Conservation (phyloP, 2,329 filamentous ascomycete species). For the Talaromyces rugulosus region DNA sequence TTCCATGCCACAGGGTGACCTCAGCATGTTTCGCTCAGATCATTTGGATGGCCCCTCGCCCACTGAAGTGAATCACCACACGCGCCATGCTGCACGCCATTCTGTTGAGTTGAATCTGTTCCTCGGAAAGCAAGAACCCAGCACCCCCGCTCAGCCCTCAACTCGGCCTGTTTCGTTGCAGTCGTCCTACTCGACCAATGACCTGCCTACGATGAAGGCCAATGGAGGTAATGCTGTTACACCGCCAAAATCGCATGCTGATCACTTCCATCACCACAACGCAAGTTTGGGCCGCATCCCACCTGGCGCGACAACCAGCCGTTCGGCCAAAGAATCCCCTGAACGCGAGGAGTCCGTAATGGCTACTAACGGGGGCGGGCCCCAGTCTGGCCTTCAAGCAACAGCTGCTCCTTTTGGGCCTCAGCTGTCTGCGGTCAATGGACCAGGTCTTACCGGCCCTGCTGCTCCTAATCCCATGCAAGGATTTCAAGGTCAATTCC, state of each 20-base stretch:
- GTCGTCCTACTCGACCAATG: conserved; percentile 84
- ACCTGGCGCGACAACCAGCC: conserved; percentile 58
- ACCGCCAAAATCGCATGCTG: conserved; percentile 55
- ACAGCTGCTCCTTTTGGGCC: conserved; percentile 77
- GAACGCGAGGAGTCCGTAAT: conserved; percentile 45
- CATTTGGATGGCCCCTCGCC: conserved; percentile 24
- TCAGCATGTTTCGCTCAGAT: conserved; percentile 38
- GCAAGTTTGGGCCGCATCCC: conserved; percentile 77
- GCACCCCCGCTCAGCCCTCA: conserved; percentile 19
- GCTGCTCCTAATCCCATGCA: conserved; percentile 30
- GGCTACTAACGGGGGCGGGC: conserved; percentile 50
- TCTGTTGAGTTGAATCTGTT: conserved; percentile 42
- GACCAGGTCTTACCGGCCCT: conserved; percentile 22
- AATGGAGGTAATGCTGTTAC: conserved; percentile 45
- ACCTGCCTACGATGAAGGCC: conserved; percentile 80
- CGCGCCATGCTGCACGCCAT: conserved; percentile 40
- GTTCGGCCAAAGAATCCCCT: conserved; percentile 48
- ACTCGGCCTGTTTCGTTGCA: conserved; percentile 54
- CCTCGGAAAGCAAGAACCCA: conserved; percentile 25
- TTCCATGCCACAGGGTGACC: conserved; percentile 55
- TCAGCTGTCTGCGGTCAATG: conserved; percentile 38
- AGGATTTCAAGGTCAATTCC: conserved; percentile 38
- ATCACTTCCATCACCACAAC: conserved; percentile 68
- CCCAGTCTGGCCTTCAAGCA: conserved; percentile 72
- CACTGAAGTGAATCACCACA: conserved; percentile 24